Conservation (phyloP, 2,329 filamentous ascomycete species). For the Trichoderma endophyticum region DNA sequence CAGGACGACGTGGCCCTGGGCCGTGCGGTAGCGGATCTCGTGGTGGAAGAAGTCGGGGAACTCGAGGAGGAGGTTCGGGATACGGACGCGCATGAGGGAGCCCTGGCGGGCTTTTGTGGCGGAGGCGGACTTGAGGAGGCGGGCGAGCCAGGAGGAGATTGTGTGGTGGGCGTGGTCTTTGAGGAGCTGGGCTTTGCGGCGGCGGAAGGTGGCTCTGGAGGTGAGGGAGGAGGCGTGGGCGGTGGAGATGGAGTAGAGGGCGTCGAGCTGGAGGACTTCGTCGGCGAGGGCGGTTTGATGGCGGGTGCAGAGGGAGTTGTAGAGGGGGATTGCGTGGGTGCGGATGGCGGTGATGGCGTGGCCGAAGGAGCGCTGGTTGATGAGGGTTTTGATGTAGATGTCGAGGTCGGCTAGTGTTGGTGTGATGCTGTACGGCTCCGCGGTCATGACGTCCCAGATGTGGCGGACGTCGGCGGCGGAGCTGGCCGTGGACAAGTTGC, state of each 20-base stretch:
- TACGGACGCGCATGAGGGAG: slow-evolving; percentile 21
- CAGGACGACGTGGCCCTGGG: slow-evolving; percentile 31
- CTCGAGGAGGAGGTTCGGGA: slow-evolving; percentile 35
- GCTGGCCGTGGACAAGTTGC: slow-evolving; percentile 34
- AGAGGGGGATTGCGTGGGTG: slow-evolving; percentile 40
- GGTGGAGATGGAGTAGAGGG: neutral
- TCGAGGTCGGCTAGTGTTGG: slow-evolving; percentile 58
- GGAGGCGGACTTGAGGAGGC: slow-evolving; percentile 29
- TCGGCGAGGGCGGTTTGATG: slow-evolving; percentile 31
- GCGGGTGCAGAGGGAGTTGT: slow-evolving; percentile 26
- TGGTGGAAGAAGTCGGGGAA: slow-evolving; percentile 34
- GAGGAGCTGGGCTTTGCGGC: slow-evolving; percentile 28
- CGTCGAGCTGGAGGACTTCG: slow-evolving; percentile 33
- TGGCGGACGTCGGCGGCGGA: slow-evolving; percentile 43
- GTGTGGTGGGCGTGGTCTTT: slow-evolving; percentile 34
- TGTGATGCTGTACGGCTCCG: slow-evolving; percentile 52
- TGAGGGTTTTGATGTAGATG: slow-evolving; percentile 40
- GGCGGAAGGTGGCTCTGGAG: slow-evolving; percentile 25
- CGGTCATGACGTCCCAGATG: slow-evolving; percentile 59
- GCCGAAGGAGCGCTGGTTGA: slow-evolving; percentile 29
- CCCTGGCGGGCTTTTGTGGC: slow-evolving; percentile 24
- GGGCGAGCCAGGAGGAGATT: slow-evolving; percentile 29
- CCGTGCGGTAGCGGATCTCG: slow-evolving; percentile 32
- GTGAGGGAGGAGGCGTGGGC: slow-evolving; percentile 3
- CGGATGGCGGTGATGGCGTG: slow-evolving; percentile 39